A percentile compares a stretch with the other conserved stretches of the same genome.
Conservation (phyloP, 306 rosid genomes). For the Quercus engelmannii region DNA sequence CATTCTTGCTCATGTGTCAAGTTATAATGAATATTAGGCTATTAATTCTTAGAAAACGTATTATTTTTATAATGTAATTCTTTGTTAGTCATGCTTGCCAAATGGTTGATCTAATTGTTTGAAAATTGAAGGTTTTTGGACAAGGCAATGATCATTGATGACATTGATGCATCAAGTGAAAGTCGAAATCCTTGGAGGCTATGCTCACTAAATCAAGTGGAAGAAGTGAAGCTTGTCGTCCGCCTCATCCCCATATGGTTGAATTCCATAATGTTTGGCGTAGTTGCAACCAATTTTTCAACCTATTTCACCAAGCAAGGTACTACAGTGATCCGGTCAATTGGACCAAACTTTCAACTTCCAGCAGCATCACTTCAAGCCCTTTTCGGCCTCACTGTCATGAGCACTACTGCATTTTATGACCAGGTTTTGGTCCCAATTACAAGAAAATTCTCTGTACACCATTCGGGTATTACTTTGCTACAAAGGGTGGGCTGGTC, state of each 20-base stretch:
- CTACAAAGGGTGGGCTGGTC: conserved; percentile 43
- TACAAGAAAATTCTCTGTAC: conserved; percentile 10
- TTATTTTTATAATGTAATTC: no score
- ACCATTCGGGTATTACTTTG: conserved; percentile 33
- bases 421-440: conserved; percentile 28
- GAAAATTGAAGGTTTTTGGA: conserved; percentile 28
- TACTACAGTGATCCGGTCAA: conserved; percentile 26
- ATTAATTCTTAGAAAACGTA: no score
- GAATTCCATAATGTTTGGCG: conserved; percentile 23
- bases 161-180: conserved; percentile 21
- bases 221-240: conserved; percentile 38
- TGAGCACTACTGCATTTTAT: conserved; percentile 28
- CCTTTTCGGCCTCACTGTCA: conserved; percentile 20
- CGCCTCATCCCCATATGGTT: conserved; percentile 40
- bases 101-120: not conserved
- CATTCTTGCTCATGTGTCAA: no score
- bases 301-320: conserved; percentile 47
- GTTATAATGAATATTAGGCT: no score
- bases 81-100: no score
- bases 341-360: conserved; percentile 27
- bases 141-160: conserved; percentile 38
- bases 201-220: conserved; percentile 35
- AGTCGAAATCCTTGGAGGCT: conserved; percentile 35
- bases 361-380: conserved; percentile 41
- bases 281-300: conserved; percentile 25